These are phyloP conservation scores for Malassezia restricta DNA, from an alignment of 1,284 basidiomycete species.

Conservation along the genomic window DNA sequence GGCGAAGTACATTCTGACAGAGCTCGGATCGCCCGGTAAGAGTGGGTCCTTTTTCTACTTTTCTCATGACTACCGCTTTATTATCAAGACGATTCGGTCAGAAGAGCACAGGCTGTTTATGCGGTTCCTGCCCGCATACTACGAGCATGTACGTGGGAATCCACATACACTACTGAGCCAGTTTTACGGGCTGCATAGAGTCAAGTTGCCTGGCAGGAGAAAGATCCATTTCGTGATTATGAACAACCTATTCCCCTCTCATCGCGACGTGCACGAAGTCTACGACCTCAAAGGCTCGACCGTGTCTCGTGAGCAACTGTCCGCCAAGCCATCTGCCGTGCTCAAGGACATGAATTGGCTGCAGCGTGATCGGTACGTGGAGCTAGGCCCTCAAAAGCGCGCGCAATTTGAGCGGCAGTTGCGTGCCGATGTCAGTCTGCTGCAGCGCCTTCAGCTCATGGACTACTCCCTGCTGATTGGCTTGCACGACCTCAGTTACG, in stretches of 20 bases:
- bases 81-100: constrained; percentile 97
- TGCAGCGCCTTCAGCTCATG: constrained; percentile 78
- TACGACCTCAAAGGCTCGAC: constrained; percentile 94
- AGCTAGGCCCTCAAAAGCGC: constrained; percentile 85
- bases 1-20: constrained; percentile 91
- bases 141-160: constrained; percentile 74
- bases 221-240: constrained; percentile 99
- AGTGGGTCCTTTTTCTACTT: constrained; percentile 99
- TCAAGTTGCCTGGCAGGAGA: constrained; percentile 79
- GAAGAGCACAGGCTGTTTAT: constrained; percentile 86
- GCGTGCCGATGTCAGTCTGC: constrained; percentile 68
- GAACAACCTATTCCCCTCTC: constrained; percentile 97
- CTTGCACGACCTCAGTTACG: constrained; percentile 74
- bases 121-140: constrained; percentile 70
- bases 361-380: constrained; percentile 61
- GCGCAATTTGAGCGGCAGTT: constrained; percentile 81
- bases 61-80: constrained; percentile 94
- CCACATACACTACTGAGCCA: constrained; percentile 85
- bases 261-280: constrained; percentile 93
- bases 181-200: constrained; percentile 92
- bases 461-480: constrained; percentile 91
- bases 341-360: constrained; percentile 97
- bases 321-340: constrained; percentile 69
- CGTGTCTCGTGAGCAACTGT: constrained; percentile 70
- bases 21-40: constrained; percentile 96